Evolutionary conservation across 345 rosid species (phyloP), one percentile per base, ranked within the genome.

Genomic region (Citrus inodora): DNA sequence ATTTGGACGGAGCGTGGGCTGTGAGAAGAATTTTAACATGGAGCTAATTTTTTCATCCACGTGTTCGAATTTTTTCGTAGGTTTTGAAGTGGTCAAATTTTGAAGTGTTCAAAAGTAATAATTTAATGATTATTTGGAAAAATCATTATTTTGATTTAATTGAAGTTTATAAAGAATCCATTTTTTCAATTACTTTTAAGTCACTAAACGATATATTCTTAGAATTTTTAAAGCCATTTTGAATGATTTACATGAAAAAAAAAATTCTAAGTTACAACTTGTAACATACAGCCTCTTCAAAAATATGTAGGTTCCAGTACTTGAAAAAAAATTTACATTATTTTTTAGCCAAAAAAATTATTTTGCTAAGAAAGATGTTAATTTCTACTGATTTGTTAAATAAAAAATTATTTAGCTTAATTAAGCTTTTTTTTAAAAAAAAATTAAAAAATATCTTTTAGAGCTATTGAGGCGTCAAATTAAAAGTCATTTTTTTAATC

Each of bases 381-480:
- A 33, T 33, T 33, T 5, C 35, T 0, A 33, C 35, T 33, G 6
- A 32, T 4, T 32, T 32, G 33, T 4, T 32, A 32, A 32, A 32
- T 32, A 32, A 32, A 32, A 30, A 32, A 32, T 32, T 32, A 32
- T 32, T 32, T 32, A 32, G 5, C 33, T 4, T 32, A 32, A 32
- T 32, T 32, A 32, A 32, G 33, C 33, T 25, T 25, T 25, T 25
- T 25, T 25, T 25, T 0, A 25, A 25, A 25, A 25, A 25, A 25
- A 25, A 25, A 32, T 32, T 32, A 32, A 32, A 32, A 30, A 32
- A 32, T 32, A 0, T 32, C 5, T 32, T 32, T 32, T 4, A 32
- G 5, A 32, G 0, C 0, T 4, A 32, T 32, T 32, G 0, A 0
- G 33, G 4, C 0, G 0, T 32, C 33, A 32, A 32, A 32, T 1